Percentiles rank a stretch among this genome's conserved stretches.
These are phyloP conservation scores for Grifola frondosa DNA, from an alignment of 1,284 basidiomycete genomes.

Conservation along the genomic window DNA sequence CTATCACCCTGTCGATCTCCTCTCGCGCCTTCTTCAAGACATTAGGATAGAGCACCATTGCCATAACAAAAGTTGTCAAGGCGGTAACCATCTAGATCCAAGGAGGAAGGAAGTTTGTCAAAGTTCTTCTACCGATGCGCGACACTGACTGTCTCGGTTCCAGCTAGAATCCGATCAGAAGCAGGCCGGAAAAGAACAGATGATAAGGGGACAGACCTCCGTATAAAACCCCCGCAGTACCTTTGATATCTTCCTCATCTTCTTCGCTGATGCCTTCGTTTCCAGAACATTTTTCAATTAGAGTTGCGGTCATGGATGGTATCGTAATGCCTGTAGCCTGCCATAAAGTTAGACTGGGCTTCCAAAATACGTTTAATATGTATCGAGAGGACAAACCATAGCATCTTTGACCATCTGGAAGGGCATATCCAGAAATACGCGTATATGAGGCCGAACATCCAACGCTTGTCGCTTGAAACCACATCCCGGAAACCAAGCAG, in stretches of 20 bases:
- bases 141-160: conserved; percentile 17
- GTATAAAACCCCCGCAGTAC: conserved; percentile 13
- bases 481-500: conserved; percentile 33
- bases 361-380: background rate
- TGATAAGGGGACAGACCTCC: conserved; percentile 8
- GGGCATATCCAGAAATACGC: conserved; percentile 11
- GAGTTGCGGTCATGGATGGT: conserved; percentile 12
- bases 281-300: conserved; percentile 4
- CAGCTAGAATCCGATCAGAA: conserved; percentile 2
- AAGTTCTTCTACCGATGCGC: background rate
- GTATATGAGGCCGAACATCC: background rate
- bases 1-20: conserved; percentile 9
- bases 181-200: background rate
- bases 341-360: background rate
- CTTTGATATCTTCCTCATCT: conserved; percentile 13
- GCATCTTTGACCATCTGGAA: conserved; percentile 14
- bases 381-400: conserved; percentile 7
- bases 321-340: conserved; percentile 11
- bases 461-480: conserved; percentile 43
- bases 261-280: conserved; percentile 1
- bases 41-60: conserved; percentile 9
- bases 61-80: conserved; percentile 4
- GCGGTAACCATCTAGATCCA: background rate
- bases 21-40: conserved; percentile 4
- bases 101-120: background rate